Percentiles rank a stretch among this genome's conserved stretches.
These are phyloP conservation scores for Phialocephala subalpina DNA, from an alignment of 2,329 filamentous ascomycete species.

Conservation along the genomic window DNA sequence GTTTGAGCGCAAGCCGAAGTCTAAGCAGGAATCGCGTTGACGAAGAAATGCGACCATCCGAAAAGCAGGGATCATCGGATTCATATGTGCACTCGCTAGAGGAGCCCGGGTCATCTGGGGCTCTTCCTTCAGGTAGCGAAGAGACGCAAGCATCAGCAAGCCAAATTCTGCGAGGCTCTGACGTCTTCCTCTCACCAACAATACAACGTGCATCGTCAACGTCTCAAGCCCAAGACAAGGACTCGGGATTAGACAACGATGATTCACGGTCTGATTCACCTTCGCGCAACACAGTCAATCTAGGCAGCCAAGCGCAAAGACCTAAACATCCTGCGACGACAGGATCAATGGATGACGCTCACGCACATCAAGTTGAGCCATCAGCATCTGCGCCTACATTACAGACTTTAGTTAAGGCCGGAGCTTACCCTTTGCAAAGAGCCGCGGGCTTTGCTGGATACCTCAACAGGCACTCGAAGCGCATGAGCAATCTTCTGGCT, in stretches of 20 bases:
- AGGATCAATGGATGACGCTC: slow-evolving; percentile 35
- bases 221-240: slow-evolving; percentile 29
- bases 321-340: slow-evolving; percentile 35
- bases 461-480: slow-evolving; percentile 78
- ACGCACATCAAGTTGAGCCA: slow-evolving; percentile 36
- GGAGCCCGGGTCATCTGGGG: slow-evolving; percentile 76
- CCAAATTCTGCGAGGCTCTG: slow-evolving; percentile 86
- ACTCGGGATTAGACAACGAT: slow-evolving; percentile 17
- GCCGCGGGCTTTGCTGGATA: slow-evolving; percentile 86
- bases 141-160: slow-evolving; percentile 84
- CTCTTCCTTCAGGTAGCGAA: slow-evolving; percentile 73
- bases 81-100: slow-evolving; percentile 80
- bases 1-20: slow-evolving; percentile 67
- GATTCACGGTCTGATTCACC: slow-evolving; percentile 34
- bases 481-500: slow-evolving; percentile 83
- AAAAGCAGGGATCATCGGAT: slow-evolving; percentile 71
- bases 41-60: slow-evolving; percentile 59
- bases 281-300: slow-evolving; percentile 27
- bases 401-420: slow-evolving; percentile 65
- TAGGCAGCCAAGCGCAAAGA: slow-evolving; percentile 18
- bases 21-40: slow-evolving; percentile 56
- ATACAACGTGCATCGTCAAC: slow-evolving; percentile 58
- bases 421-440: slow-evolving; percentile 81
- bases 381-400: slow-evolving; percentile 59
- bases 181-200: slow-evolving; percentile 85